Evolutionary conservation across 306 rosid genomes (phyloP), one percentile per base, ranked within the genome.

Genomic region (Vachellia pachyceras): DNA sequence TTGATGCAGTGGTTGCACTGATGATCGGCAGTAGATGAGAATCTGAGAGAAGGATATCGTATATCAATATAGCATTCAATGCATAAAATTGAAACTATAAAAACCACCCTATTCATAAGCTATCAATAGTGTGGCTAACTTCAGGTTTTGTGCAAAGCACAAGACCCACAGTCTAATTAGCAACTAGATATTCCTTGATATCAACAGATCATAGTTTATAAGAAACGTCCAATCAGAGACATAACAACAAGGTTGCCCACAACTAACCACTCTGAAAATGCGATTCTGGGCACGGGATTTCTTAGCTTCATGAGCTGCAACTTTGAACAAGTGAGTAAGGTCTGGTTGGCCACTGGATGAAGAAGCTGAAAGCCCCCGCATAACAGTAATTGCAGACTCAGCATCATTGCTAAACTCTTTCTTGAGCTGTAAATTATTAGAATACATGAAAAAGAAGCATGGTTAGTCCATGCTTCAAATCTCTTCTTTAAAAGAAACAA

Each of bases 21-120:
- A 77, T 79, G 99, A 93, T 87, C 99, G 88, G 82, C 98, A 95
- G 88, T 95, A 95, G 65, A 95, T 84, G 66, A 95, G 94, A 85
- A 95, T 78, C 99, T 95, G 82, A 46, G 78, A 83, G 50, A 76
- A 80, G 73, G 44, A 73, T n/a, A 74, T n/a, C 25, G 52, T 66
- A 83, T 55, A 50, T 50, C 57, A 50, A 17, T 50, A 55, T 55
- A 17, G 5, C 58, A 55, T 55, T 29, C 63, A n/a, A 55, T 55
- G 3, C 33, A 55, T 9, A 20, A 7, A 55, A 55, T 55, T 55
- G 20, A 55, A 20, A 22, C 20, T 20, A 20, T 55, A 7, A n/a
- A 55, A 55, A 13, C 63, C 13, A 55, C 63, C 29, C 33, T 55
- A 3, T 55, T 55, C 33, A 55, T 55, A 15, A 50, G 20, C 8